Conservation (phyloP, 1,284 basidiomycete genomes). For the Acaromyces ingoldii region DNA sequence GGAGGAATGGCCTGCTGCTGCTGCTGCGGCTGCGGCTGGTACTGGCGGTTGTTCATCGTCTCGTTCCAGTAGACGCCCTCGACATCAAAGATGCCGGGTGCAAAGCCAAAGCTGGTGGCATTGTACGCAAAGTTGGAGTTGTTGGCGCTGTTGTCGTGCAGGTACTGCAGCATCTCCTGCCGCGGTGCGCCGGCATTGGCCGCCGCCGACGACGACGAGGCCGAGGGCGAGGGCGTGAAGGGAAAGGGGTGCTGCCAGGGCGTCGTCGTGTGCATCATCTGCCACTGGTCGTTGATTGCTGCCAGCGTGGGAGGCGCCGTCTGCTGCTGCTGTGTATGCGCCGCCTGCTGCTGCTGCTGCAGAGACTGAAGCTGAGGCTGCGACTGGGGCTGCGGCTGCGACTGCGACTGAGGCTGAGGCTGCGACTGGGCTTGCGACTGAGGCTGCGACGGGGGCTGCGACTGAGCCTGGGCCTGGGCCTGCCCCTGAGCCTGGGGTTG, state of each 20-base stretch:
- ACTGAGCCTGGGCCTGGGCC: neutral
- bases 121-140: too few relatives aligned
- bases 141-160: neutral
- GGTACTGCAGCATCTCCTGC: neutral
- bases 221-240: neutral
- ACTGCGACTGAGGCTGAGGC: neutral
- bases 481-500: neutral
- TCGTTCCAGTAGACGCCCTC: slow-evolving; percentile 43
- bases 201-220: neutral
- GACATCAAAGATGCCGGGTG: slow-evolving; percentile 33
- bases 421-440: neutral
- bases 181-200: neutral
- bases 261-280: neutral
- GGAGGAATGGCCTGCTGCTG: too few relatives aligned
- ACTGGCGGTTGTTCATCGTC: too few relatives aligned
- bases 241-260: neutral
- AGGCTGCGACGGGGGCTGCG: neutral
- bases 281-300: neutral
- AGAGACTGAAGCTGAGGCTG: too few relatives aligned
- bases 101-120: too few relatives aligned
- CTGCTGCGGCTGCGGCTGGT: too few relatives aligned
- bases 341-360: too few relatives aligned
- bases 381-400: too few relatives aligned
- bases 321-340: too few relatives aligned
- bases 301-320: too few relatives aligned